These are phyloP conservation scores for Mycena galericulata DNA, from an alignment of 768 basidiomycete species.

Conservation along the genomic window DNA sequence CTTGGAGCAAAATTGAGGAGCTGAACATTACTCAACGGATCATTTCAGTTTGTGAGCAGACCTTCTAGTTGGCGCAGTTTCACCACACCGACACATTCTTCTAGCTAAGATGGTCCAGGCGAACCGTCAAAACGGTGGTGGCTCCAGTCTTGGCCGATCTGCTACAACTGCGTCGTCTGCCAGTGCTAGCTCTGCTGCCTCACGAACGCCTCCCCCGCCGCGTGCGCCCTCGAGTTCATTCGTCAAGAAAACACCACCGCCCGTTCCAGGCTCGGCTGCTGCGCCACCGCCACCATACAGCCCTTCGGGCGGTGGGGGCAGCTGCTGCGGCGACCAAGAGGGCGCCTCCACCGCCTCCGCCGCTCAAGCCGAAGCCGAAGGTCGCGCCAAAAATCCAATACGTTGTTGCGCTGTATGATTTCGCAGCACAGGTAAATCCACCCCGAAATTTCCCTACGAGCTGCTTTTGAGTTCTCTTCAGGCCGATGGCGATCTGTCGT, in stretches of 20 bases:
- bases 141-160: conserved; percentile 46
- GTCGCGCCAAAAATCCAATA: conserved; percentile 72
- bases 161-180: conserved; percentile 51
- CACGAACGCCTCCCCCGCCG: conserved; percentile 58
- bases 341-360: conserved; percentile 92
- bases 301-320: conserved; percentile 42
- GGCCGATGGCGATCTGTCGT: conserved; percentile 94
- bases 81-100: conserved; percentile 7
- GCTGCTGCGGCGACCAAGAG: conserved; percentile 67
- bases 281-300: conserved; percentile 63
- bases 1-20: conserved; percentile 81
- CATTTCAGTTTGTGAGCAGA: conserved; percentile 81
- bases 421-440: conserved; percentile 81
- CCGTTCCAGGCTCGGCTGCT: conserved; percentile 56
- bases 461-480: conserved; percentile 40
- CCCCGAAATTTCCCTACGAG: not conserved
- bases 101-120: conserved; percentile 78
- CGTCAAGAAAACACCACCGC: conserved; percentile 66
- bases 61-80: not conserved
- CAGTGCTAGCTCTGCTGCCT: conserved; percentile 48
- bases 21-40: conserved; percentile 87
- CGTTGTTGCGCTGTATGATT: conserved; percentile 95
- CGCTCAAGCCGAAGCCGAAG: conserved; percentile 90
- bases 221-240: conserved; percentile 49
- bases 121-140: conserved; percentile 50